These are phyloP conservation scores for Microdochium trichocladiopsis DNA, from an alignment of 2,329 filamentous ascomycete species.

Conservation along the genomic window DNA sequence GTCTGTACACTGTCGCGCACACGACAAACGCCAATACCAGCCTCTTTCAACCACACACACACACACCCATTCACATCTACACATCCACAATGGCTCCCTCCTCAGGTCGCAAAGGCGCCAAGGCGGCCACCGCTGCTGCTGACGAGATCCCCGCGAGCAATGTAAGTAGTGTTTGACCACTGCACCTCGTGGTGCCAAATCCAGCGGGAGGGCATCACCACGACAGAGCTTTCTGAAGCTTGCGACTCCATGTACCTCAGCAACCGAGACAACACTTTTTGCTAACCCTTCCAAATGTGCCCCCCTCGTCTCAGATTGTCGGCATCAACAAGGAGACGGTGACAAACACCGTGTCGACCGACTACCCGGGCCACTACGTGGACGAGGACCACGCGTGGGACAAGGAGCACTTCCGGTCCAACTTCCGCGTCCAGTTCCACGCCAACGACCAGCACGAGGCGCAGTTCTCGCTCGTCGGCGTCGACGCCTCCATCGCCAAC, in stretches of 20 bases:
- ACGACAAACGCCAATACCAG: too few relatives aligned
- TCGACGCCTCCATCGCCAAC: slow-evolving; percentile 91
- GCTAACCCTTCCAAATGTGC: neutral
- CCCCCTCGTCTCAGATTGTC: slow-evolving; percentile 54
- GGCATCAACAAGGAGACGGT: slow-evolving; percentile 86
- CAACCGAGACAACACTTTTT: neutral
- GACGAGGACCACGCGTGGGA: slow-evolving; percentile 83
- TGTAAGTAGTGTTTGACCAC: neutral
- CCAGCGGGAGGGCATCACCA: too few relatives aligned
- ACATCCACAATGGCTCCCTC: neutral
- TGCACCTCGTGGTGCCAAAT: too few relatives aligned
- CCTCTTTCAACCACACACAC: neutral
- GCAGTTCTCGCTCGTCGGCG: slow-evolving; percentile 83
- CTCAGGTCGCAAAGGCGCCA: neutral
- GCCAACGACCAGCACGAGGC: slow-evolving; percentile 70
- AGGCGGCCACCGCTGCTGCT: neutral
- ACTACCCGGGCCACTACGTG: slow-evolving; percentile 86
- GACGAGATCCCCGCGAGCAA: neutral
- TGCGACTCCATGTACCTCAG: too few relatives aligned
- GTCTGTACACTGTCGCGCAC: neutral
- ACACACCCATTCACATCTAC: neutral
- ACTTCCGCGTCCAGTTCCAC: slow-evolving; percentile 75
- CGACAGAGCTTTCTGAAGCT: too few relatives aligned
- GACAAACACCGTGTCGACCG: slow-evolving; percentile 79
- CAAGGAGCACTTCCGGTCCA: slow-evolving; percentile 62